Evolutionary conservation across 2,329 filamentous ascomycete genomes (phyloP), one percentile per base, ranked within the genome.

Genomic region (Zelopaecilomyces penicillatus): DNA sequence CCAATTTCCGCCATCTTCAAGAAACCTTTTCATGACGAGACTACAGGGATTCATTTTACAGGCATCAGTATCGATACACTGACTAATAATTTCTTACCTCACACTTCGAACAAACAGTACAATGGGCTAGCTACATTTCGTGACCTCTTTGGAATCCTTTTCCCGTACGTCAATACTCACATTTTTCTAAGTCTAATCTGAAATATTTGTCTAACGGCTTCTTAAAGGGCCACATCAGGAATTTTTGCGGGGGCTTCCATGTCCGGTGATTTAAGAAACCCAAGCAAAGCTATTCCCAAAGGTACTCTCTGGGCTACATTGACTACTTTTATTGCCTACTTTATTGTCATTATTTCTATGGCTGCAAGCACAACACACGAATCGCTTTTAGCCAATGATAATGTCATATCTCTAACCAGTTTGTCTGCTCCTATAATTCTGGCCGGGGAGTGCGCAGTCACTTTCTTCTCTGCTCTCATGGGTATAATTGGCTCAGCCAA

Each of bases 381-480:
- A 11, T 89, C 87, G 0, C 80, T 95, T 30, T 76, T 89, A 47
- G 73, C 68, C 32, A 85, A 90, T 56, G 74, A 82, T 35, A 93
- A 94, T 57, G 78, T 94, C 40, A 85, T 95, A 41, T 84, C 89
- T 55, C 73, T 87, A 48, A 85, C 80, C n/a, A 94, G 84, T 56
- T 56, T 89, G n/a, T 93, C 84, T 11, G 75, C 79, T 1, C 69
- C 79, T 3, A 58, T 93, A 5, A 81, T 95, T 28, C 74, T 95
- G 3, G 78, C 87, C 1, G 88, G 88, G 46, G 88, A 95, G 62
- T 83, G 89, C 54, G 83, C 87, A 3, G 86, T 86, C 1, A 83
- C 84, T 1, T 82, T 90, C 55, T 95, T 95, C 66, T 94, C 87
- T 0, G 82, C 86, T 4, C 63, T 95, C 42, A 94, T 95, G 84